Evolutionary conservation across 371 early-diverging fungal genomes (phyloP), one percentile per base, ranked within the genome.

Genomic region (Fennellomyces sp.): DNA sequence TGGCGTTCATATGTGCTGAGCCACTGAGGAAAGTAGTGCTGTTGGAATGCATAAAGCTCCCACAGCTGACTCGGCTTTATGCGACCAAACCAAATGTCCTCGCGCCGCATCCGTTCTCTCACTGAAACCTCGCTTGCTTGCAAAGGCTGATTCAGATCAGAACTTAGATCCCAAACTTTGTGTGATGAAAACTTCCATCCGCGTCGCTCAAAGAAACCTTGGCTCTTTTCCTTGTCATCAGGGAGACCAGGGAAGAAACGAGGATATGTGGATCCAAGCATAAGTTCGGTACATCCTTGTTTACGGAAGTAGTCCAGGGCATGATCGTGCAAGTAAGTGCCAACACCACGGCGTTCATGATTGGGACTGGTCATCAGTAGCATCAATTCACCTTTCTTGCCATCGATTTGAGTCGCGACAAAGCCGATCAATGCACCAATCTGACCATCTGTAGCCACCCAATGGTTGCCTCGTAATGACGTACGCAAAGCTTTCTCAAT

Each of bases 181-280:
- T 35, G 45, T 2, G 19, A 13, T 15, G 19, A n/a, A 30, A 76
- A 29, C 0, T 58, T 50, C 72, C 71, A 81, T 17, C 81, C 78
- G n/a, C 76, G 74, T 33, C 58, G 63, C 23, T 59, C 36, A 29
- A 81, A 81, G 50, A 78, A 76, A 1, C 54, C 58, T 53, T 61
- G 35, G 29, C 63, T 63, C 3, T 21, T 23, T 39, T 66, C 33
- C 49, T 57, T 41, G 19, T 69, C 56, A 21, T 69, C 58, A 19
- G 78, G 81, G 1, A 81, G 54, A 30, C 81, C 81, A 52, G 68
- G 70, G 48, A 78, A 81, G 64, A 81, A 74, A n/a, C 81, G 76
- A 17, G 81, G 81, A 58, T 74, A 73, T 2, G 65, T 73, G 23
- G 78, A 62, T 2, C 81, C 81, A 2, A 81, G 60, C 7, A 68